Base-by-base conservation (phyloP, 352 stramenopile genomes). In the Pythium vanterpoolii region DNA sequence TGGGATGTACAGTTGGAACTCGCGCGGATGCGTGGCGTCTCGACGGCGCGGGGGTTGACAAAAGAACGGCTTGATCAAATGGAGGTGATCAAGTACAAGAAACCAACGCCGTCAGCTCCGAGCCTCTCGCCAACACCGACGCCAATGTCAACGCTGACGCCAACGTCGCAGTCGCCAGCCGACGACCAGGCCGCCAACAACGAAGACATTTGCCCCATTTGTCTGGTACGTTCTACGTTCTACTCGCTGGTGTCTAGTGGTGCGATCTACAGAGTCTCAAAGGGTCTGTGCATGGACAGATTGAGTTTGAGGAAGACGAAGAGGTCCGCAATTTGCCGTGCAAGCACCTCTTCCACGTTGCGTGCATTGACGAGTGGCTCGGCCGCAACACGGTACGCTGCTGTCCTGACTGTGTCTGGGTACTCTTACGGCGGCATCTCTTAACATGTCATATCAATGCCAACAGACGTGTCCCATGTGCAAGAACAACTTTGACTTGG, bases 281-380 rank as follows among this genome's bases (percentile, higher is more conserved):
- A 26, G 9, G 19, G 2, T 40, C 24, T 42, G 30, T 49, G n/a
- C 39, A 27, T 14, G 23, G 11, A 30, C 52, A 90, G 80, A 83
- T 90, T 27, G 80, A 89, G 27, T 90, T 90, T 51, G 80, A 90
- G 52, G 73, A 89, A 43, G 75, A 80, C 31, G 80, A 90, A 54
- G 80, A 90, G 23, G 72, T 90, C 36, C 78, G 80, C 30, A 88
- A 88, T 24, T 47, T 97, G 40, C 73, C 76, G 2, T 97, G 90
- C 69, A 80, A 81, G 33, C 90, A 97, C 63, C 76, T 96, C 50
- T 96, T 96, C 68, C 88, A 97, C 68, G 78, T 90, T 0, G 69
- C 86, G 4, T 97, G 90, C 66, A 88, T 97, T 49, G 86, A 92
- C 57, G 72, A 94, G 53, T 97, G 90, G 90, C 76, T 97, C 48